Percentiles rank a stretch among this genome's conserved stretches.
Conservation (phyloP, 73 alveolate genomes). For the Tetrahymena malaccensis region DNA sequence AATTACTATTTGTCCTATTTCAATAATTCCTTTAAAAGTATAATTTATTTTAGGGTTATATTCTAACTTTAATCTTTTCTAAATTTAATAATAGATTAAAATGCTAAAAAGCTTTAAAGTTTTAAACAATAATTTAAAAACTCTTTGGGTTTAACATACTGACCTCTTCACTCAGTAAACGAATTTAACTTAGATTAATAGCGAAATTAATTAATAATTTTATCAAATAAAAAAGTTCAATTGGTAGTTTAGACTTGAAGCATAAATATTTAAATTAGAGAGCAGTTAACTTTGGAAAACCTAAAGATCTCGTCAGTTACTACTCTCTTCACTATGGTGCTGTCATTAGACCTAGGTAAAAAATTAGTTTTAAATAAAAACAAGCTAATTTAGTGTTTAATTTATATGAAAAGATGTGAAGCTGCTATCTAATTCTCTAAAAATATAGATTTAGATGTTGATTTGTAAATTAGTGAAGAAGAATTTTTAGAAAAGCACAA, state of each 20-base stretch:
- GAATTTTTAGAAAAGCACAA: neutral
- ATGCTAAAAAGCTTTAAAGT: neutral
- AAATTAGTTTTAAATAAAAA: neutral
- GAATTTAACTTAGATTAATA: neutral
- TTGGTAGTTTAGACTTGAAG: neutral
- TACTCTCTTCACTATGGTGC: neutral
- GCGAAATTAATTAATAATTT: neutral
- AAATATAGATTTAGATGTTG: neutral
- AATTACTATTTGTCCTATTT: neutral
- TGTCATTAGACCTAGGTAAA: neutral
- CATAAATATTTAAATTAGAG: neutral
- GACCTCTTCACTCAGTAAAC: neutral
- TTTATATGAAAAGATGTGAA: neutral
- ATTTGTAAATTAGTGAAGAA: neutral
- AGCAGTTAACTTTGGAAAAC: neutral
- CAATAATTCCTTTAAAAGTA: neutral
- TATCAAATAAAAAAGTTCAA: neutral
- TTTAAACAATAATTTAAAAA: neutral
- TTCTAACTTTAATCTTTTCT: neutral
- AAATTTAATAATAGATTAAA: neutral
- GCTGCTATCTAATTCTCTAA: neutral
- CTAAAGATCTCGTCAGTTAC: neutral
- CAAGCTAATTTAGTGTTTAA: neutral
- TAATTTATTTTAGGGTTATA: neutral
- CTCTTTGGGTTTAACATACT: neutral